These are phyloP conservation scores for Juglanconis juglandina DNA, from an alignment of 2,329 filamentous ascomycete genomes.

Conservation along the genomic window DNA sequence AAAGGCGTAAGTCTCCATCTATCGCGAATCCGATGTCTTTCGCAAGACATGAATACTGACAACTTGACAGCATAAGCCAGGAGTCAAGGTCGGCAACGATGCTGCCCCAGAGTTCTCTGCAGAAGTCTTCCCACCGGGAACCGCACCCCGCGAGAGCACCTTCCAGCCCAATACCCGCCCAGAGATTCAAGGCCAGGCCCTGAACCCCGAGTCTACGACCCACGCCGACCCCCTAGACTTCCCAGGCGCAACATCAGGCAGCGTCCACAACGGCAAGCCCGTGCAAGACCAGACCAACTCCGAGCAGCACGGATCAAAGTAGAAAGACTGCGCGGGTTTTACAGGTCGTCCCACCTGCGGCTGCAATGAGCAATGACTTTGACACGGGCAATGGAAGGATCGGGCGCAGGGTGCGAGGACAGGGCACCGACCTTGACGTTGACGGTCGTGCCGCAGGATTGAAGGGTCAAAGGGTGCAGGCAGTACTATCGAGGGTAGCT, in stretches of 20 bases:
- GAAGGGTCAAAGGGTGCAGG: conserved; percentile 15
- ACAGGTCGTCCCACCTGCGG: conserved; percentile 35
- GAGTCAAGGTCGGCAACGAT: conserved; percentile 58
- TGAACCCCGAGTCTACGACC: conserved; percentile 23
- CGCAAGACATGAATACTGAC: neutral
- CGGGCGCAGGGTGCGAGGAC: conserved; percentile 23
- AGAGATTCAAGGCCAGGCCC: conserved; percentile 35
- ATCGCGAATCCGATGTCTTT: neutral
- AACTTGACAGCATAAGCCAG: conserved; percentile 57
- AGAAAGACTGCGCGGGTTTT: conserved; percentile 36
- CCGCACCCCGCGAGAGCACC: conserved; percentile 50
- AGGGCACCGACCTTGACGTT: conserved; percentile 28
- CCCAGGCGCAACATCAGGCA: conserved; percentile 41
- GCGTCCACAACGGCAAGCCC: conserved; percentile 43
- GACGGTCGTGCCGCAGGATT: conserved; percentile 19
- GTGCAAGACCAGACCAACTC: conserved; percentile 38
- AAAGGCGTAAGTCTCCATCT: conserved; percentile 45
- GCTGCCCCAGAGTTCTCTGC: conserved; percentile 60
- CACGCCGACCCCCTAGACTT: conserved; percentile 35
- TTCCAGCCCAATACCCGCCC: conserved; percentile 37
- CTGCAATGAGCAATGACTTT: conserved; percentile 3
- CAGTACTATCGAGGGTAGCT: conserved; percentile 16
- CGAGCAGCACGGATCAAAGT: conserved; percentile 37
- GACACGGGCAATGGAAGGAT: conserved; percentile 25
- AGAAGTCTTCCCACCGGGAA: conserved; percentile 58